Base-by-base conservation (phyloP, 805 yeast species). In the Candida anglica region DNA sequence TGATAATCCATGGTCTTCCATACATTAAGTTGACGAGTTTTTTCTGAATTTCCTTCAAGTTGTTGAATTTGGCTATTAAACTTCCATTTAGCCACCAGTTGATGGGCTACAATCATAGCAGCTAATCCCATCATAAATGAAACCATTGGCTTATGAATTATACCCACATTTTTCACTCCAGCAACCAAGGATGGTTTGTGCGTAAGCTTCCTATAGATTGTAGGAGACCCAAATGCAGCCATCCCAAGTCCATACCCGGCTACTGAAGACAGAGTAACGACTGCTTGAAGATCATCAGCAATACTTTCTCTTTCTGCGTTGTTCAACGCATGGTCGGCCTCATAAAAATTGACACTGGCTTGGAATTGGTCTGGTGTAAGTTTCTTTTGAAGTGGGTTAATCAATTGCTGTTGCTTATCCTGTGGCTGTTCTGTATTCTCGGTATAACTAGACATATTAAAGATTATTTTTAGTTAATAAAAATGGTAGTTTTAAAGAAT, bases 1-100 rank as follows among this genome's bases (percentile, higher is more conserved):
- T 53, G 60, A 19, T 53, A 52, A 32, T 60, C 64, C 54, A 66
- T 53, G 10, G 62, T 32, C 38, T 52, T 52, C 72, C 71, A 66
- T 13, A 54, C 64, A 6, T 42, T 39, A 26, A 44, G 40, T 34
- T 51, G 53, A 14, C 45, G 43, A 15, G 32, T 28, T 25, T 45
- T 34, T 26, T 36, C 15, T 5, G 18, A 14, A 6, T 9, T 8
- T 8, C 17, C 26, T 20, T 44, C 50, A 19, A 55, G 41, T 6
- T 37, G 27, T 4, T 40, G 27, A 16, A 47, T 40, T 28, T 53
- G 49, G 14, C 45, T 36, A 15, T 38, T 34, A 34, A 60, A 60
- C 23, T 44, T 43, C 30, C 46, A 47, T 34, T 43, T 50, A 2
- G 52, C 41, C 3, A 50, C 42, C 19, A 50, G 50, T 33, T 54